phyloP scores from a whole-genome alignment of 306 rosid genomes.

The Crotalaria pallida region DNA sequence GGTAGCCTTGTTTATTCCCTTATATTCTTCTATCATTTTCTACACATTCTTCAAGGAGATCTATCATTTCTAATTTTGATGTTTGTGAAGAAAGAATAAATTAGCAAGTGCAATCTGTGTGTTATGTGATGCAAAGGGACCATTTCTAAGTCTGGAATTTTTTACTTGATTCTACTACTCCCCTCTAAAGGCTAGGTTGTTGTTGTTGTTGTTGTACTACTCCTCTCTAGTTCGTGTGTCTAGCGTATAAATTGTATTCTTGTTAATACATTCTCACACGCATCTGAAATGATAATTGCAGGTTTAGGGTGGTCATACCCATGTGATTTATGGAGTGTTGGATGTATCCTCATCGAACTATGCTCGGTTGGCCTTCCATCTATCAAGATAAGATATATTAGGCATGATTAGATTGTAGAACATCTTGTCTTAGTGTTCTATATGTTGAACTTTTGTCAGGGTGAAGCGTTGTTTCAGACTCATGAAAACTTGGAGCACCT shows the following conservation, averaged over 20 bases:
- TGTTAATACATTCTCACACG: slow-evolving; percentile 24
- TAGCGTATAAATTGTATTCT: background rate
- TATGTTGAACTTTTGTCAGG: slow-evolving; percentile 48
- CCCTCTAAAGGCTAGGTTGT: too few relatives aligned
- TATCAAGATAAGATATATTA: slow-evolving; percentile 17
- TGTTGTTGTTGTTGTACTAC: too few relatives aligned
- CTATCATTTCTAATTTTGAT: background rate
- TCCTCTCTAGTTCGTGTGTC: background rate
- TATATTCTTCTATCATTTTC: background rate
- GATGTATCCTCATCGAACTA: slow-evolving; percentile 82
- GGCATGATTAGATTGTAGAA: slow-evolving; percentile 21
- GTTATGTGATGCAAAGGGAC: background rate
- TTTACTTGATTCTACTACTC: background rate
- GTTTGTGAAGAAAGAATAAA: background rate
- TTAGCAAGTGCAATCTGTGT: background rate
- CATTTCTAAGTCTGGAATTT: slow-evolving; percentile 11
- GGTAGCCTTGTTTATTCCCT: background rate
- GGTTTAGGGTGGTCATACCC: slow-evolving; percentile 94
- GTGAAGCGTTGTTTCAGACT: slow-evolving; percentile 84
- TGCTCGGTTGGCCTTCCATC: slow-evolving; percentile 53
- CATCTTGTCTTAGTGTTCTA: slow-evolving; percentile 20
- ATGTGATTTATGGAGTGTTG: slow-evolving; percentile 89
- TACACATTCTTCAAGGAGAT: background rate
- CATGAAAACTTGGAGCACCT: slow-evolving; percentile 94
- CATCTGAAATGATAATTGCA: slow-evolving; percentile 34